Base-by-base conservation (phyloP, 108 stramenopile genomes). In the Schizochytrium sp. region DNA sequence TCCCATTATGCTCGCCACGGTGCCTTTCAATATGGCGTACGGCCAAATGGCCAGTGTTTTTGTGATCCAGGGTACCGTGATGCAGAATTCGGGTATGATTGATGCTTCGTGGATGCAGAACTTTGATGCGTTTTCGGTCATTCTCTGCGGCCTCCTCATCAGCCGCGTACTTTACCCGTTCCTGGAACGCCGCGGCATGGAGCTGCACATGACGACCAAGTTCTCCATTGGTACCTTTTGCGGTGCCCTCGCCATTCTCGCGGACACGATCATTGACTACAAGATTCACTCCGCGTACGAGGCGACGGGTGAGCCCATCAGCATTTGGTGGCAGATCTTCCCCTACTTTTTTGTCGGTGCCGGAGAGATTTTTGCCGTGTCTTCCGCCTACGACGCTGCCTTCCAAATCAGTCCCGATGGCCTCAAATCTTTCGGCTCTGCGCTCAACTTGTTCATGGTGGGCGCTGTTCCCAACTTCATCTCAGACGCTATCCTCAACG, bases 11-110 rank as follows among this genome's bases (percentile, higher is more conserved):
- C 72, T 89, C 47, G 90, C 95, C 45, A 93, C 95, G 59, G 91
- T 96, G 59, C 96, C 96, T 2, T 96, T 96, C 92, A 94, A 94
- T 71, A 95, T 96, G 57, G 95, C 95, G 4, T 96, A 96, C 88
- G 94, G 95, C 18, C 96, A 96, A 90, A 95, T 95, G 95, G 92
- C 96, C 28, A 96, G 95, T 5, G 93, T 94, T 8, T 96, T 95
- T 58, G 93, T 95, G n/a, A 91, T 96, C 12, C 96, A 96, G 88
- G 96, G 96, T 25, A 92, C 91, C 48, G 96, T 96, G 76, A 96
- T 96, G 96, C 89, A 92, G 60, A 93, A 92, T 69, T 93, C 94
- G 58, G 95, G 95, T 5, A 60, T 94, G 18, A 91, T 96, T 59
- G 96, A 96, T 91, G 96, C 95, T 51, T 93, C 95, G 51, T 91